Base-by-base conservation (phyloP, 2,329 filamentous ascomycete genomes). In the Aspergillus niger region DNA sequence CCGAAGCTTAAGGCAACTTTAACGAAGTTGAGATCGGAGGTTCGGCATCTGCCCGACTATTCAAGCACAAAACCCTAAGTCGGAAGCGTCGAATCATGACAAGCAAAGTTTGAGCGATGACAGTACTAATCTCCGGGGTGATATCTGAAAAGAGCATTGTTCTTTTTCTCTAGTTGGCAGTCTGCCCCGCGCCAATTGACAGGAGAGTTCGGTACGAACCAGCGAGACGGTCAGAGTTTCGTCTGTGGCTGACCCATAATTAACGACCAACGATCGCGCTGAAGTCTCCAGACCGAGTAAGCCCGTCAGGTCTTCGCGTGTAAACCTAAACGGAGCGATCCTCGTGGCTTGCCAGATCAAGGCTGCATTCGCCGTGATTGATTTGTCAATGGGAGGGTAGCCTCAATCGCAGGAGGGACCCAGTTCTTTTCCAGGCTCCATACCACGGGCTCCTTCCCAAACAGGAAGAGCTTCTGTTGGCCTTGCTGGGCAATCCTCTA, bases 121-220 rank as follows among this genome's bases (percentile, higher is more conserved):
- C 47, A 49, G 32, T 20, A 44, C 41, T 57, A 43, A 59, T 53
- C 52, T 57, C 58, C 64, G 60, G 64, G 44, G 38, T 38, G 53
- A 43, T 64, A 36, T 55, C 62, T 64, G 8, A 58, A 61, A 64
- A 58, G 55, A 63, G 62, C 38, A 61, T 58, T 55, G 59, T 39
- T 26, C 55, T 32, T 55, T 64, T 62, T 30, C 62, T 63, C 10
- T 22, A 58, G 55, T 57, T 20, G 57, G 62, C 57, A 60, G 52
- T 52, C 54, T 30, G 41, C 54, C 43, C 54, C 53, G 53, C 38
- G 28, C 8, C 39, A 41, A 13, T 43, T 41, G 55, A 54, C 30
- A 54, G 17, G 51, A 59, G 49, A 60, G 32, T 60, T 58, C 59
- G 60, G 62, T 58, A 47, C 54, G 54, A 38, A 61, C 63, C 62